These are phyloP conservation scores for Hygrophorus pudorinus DNA, from an alignment of 768 basidiomycete genomes.

Conservation along the genomic window DNA sequence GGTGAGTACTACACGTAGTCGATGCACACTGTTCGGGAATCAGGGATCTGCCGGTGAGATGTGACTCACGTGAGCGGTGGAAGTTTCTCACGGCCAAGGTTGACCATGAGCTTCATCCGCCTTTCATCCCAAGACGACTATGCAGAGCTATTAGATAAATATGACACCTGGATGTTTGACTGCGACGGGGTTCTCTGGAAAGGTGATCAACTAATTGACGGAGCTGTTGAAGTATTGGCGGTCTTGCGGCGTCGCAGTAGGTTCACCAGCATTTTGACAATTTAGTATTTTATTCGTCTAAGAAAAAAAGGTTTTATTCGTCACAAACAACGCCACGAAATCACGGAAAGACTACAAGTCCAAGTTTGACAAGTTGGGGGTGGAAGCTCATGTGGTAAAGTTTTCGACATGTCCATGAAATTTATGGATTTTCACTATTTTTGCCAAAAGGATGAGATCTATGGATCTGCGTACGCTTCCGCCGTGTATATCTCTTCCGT, in stretches of 20 bases:
- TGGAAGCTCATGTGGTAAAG: conserved; percentile 77
- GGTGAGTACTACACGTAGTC: too few species aligned
- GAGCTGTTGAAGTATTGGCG: conserved; percentile 64
- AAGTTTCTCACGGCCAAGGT: too few species aligned
- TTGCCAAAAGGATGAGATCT: conserved; percentile 82
- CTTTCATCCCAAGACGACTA: conserved; percentile 37
- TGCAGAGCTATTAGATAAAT: conserved; percentile 42
- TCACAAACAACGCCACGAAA: conserved; percentile 96
- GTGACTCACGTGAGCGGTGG: too few species aligned
- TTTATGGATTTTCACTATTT: background rate
- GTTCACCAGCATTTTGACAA: conserved; percentile 15
- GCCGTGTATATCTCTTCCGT: conserved; percentile 78
- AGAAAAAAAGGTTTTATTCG: conserved; percentile 86
- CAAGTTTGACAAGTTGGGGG: conserved; percentile 86
- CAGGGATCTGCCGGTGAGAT: too few species aligned
- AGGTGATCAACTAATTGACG: conserved; percentile 71
- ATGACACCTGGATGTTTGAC: conserved; percentile 94
- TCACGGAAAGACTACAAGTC: conserved; percentile 79
- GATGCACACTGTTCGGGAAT: too few species aligned
- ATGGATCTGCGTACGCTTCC: conserved; percentile 80
- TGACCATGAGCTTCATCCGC: conserved; percentile 14
- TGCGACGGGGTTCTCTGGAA: conserved; percentile 96
- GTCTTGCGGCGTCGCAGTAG: conserved; percentile 63
- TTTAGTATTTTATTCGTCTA: conserved; percentile 4
- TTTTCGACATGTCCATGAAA: conserved; percentile 1